phyloP scores from a whole-genome alignment of 305 asterid species.

The Andrographis paniculata region DNA sequence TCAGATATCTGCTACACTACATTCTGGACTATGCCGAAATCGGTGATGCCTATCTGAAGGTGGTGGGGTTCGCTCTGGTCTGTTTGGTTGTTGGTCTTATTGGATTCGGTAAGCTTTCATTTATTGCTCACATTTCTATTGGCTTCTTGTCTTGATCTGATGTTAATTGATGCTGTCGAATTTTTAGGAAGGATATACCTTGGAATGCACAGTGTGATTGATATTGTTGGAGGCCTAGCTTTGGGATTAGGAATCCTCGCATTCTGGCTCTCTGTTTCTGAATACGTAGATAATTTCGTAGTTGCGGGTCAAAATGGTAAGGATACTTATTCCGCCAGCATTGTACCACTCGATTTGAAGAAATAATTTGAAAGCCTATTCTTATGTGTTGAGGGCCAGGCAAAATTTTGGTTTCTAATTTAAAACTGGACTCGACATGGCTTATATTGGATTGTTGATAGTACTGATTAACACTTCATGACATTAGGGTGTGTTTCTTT shows the following conservation, averaged over 20 bases:
- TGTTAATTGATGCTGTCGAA: conserved; percentile 3
- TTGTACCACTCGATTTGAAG: too few species aligned
- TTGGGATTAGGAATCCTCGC: conserved; percentile 66
- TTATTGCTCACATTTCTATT: conserved; percentile 10
- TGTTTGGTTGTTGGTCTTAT: conserved; percentile 60
- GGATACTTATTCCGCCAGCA: conserved; percentile 11
- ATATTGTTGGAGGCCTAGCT: conserved; percentile 63
- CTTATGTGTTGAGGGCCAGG: background rate
- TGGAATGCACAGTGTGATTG: conserved; percentile 96
- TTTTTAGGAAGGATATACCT: conserved; percentile 78
- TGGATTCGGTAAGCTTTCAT: conserved; percentile 54
- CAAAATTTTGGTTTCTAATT: too few species aligned
- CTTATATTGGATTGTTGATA: too few species aligned
- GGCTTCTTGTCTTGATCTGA: conserved; percentile 15
- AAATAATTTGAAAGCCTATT: conserved; percentile 1
- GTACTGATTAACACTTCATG: too few species aligned
- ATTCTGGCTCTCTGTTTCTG: conserved; percentile 62
- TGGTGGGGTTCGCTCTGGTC: conserved; percentile 38
- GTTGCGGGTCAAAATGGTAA: conserved; percentile 82
- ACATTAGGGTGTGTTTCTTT: too few species aligned
- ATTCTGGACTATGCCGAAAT: conserved; percentile 40
- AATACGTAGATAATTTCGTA: conserved; percentile 51
- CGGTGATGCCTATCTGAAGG: conserved; percentile 24
- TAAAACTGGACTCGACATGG: too few species aligned
- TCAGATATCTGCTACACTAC: conserved; percentile 77